Conservation (phyloP, 495 filamentous ascomycete genomes). For the Ramalina intermedia region DNA sequence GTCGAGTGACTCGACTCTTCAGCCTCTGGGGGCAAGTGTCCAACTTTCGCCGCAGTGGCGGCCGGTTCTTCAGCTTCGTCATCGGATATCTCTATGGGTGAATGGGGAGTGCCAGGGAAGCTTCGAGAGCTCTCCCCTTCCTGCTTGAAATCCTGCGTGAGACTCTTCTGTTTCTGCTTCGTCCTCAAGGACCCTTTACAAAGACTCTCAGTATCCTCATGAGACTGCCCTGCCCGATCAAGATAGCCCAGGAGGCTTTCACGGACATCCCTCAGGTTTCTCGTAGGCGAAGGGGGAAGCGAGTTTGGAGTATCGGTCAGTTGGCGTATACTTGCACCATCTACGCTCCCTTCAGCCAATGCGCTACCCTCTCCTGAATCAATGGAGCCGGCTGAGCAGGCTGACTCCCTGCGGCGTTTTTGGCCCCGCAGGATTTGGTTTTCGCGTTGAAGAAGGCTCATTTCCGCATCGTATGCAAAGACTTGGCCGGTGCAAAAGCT, state of each 20-base stretch:
- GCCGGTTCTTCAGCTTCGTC: not conserved
- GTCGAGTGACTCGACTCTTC: not conserved
- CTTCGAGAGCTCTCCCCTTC: not conserved
- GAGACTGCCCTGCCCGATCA: too few relatives aligned
- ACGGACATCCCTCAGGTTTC: too few relatives aligned
- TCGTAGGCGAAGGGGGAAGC: too few relatives aligned
- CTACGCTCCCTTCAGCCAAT: not conserved
- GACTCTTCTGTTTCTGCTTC: too few relatives aligned
- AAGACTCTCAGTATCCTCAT: too few relatives aligned
- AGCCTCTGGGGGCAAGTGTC: not conserved
- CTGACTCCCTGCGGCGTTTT: not conserved
- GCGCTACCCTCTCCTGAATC: not conserved
- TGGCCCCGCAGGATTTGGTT: not conserved
- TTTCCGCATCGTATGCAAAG: slow-evolving; percentile 55
- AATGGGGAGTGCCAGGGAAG: not conserved
- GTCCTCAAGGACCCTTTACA: too few relatives aligned
- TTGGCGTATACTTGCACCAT: too few relatives aligned
- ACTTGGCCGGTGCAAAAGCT: slow-evolving; percentile 41
- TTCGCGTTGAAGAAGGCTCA: slow-evolving; percentile 21
- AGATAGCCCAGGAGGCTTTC: too few relatives aligned
- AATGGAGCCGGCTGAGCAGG: not conserved
- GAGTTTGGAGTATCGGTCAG: too few relatives aligned
- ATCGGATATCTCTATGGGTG: slow-evolving; percentile 6
- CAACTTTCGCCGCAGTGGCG: not conserved
- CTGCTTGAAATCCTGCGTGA: too few relatives aligned